Evolutionary conservation across 2,329 filamentous ascomycete species (phyloP).

Genomic region (Thielaviopsis punctulata): DNA sequence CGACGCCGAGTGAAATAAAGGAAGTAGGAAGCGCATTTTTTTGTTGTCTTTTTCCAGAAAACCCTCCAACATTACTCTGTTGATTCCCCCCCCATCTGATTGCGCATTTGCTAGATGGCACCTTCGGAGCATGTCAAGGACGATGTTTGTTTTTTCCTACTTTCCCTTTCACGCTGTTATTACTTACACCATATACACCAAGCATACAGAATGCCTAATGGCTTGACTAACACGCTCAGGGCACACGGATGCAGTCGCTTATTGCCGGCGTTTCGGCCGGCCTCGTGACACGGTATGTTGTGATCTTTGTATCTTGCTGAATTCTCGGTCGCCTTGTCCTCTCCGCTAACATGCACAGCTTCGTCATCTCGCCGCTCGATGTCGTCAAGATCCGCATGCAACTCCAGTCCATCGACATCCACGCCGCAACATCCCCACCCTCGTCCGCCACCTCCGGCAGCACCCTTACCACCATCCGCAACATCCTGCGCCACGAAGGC

Average conservation of each 20-base stretch:
- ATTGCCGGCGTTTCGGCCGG: conserved; percentile 50
- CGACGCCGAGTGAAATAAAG: no score
- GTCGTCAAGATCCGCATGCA: conserved; percentile 97
- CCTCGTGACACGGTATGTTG: conserved; percentile 66
- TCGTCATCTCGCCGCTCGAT: conserved; percentile 87
- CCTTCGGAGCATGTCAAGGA: conserved; percentile 11
- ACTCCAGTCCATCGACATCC: conserved; percentile 38
- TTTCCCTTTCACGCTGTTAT: no score
- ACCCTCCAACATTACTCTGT: no score
- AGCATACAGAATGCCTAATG: no score
- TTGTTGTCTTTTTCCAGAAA: no score
- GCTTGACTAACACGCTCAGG: no score
- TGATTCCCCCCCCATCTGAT: no score
- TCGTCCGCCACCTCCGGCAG: conserved; percentile 44
- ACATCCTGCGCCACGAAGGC: conserved; percentile 68
- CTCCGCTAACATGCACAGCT: conserved; percentile 33
- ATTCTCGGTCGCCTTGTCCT: not conserved
- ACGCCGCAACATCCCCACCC: not conserved
- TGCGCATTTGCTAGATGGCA: not conserved
- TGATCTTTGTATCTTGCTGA: not conserved
- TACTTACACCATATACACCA: no score
- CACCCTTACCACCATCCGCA: conserved; percentile 54
- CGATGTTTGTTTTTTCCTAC: conserved; percentile 7
- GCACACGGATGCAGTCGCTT: conserved; percentile 38
- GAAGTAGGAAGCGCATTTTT: not conserved